Conservation (phyloP, 495 filamentous ascomycete genomes). For the Filosporella fistucella region DNA sequence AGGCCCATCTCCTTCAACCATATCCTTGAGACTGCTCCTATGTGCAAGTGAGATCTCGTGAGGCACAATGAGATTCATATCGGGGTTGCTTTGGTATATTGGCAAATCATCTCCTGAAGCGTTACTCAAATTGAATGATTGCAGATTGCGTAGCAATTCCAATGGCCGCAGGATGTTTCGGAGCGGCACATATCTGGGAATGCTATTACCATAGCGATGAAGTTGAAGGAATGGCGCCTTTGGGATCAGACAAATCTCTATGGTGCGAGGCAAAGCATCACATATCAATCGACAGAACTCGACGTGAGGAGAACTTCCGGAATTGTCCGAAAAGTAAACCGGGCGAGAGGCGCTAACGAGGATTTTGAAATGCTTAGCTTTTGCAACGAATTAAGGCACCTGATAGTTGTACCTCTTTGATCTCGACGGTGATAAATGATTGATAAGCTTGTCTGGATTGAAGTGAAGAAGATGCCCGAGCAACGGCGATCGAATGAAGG, state of each 20-base stretch:
- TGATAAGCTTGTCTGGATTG: no score
- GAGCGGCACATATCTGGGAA: not conserved
- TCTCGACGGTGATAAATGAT: no score
- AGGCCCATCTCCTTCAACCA: no score
- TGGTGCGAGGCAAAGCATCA: not conserved
- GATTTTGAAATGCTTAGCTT: not conserved
- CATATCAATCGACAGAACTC: not conserved
- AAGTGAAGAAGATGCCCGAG: not conserved
- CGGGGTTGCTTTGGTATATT: no score
- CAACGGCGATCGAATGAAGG: not conserved
- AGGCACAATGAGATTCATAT: no score
- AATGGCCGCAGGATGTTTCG: not conserved
- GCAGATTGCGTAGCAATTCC: not conserved
- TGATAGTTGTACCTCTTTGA: not conserved
- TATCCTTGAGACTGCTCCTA: no score
- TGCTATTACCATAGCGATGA: not conserved
- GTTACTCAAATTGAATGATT: conserved; percentile 1
- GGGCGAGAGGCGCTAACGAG: not conserved
- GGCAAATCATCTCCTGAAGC: no score
- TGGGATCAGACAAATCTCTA: not conserved
- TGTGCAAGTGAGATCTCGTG: no score
- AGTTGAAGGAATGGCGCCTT: not conserved
- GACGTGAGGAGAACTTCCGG: not conserved
- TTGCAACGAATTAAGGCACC: not conserved
- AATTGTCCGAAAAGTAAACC: not conserved